Conservation (phyloP, 2,329 filamentous ascomycete genomes). For the Arthrobotrys megalospora region DNA sequence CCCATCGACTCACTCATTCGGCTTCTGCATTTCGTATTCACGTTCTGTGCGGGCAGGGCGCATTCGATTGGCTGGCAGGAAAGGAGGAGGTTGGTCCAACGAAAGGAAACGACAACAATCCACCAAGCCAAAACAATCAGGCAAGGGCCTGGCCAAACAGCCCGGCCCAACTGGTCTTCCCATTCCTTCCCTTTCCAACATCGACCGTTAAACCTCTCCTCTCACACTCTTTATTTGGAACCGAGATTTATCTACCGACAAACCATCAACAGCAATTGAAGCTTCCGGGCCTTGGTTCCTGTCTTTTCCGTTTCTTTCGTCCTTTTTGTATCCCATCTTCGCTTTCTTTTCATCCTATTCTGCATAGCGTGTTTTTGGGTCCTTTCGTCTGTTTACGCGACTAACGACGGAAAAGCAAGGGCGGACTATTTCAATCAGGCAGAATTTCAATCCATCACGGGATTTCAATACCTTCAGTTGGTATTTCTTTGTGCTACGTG, state of each 20-base stretch:
- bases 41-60: slow-evolving; percentile 16
- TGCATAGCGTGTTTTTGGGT: slow-evolving; percentile 35
- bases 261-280: slow-evolving; percentile 26
- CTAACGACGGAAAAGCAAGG: slow-evolving; percentile 25
- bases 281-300: slow-evolving; percentile 6
- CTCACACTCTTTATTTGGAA: slow-evolving; percentile 21
- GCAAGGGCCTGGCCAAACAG: slow-evolving; percentile 2
- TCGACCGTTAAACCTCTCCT: slow-evolving; percentile 11
- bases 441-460: slow-evolving; percentile 33
- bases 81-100: slow-evolving; percentile 60
- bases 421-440: slow-evolving; percentile 28
- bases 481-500: slow-evolving; percentile 34
- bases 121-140: slow-evolving; percentile 37
- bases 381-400: slow-evolving; percentile 30
- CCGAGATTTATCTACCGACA: slow-evolving; percentile 11
- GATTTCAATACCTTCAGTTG: slow-evolving; percentile 12
- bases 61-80: slow-evolving; percentile 54
- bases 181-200: slow-evolving; percentile 22
- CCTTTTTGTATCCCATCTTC: not conserved
- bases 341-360: slow-evolving; percentile 2
- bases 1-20: slow-evolving; percentile 25
- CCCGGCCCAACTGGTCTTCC: slow-evolving; percentile 19
- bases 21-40: slow-evolving; percentile 30
- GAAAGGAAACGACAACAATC: slow-evolving; percentile 55
- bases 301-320: slow-evolving; percentile 26